Conservation (phyloP, 805 yeast genomes). For the Candida hispaniensis region DNA sequence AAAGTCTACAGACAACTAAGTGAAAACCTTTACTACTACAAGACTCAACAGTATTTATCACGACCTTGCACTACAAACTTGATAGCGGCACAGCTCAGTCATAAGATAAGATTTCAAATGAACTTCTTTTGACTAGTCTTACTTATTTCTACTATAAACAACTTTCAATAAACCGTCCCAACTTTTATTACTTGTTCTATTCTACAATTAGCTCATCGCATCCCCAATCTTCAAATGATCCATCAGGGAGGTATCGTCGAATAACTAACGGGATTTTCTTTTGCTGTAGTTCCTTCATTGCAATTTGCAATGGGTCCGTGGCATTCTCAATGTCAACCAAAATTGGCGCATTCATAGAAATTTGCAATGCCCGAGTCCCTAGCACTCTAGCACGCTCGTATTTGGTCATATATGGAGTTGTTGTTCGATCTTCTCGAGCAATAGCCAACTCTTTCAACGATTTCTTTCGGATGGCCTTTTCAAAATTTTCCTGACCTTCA, state of each 20-base stretch:
- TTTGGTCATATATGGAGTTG: conserved; percentile 98
- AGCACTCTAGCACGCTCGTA: conserved; percentile 95
- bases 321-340: conserved; percentile 97
- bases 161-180: conserved; percentile 1
- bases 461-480: conserved; percentile 39
- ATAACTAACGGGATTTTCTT: conserved; percentile 91
- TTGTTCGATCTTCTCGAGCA: conserved; percentile 76
- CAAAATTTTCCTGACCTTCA: conserved; percentile 36
- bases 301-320: conserved; percentile 95
- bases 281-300: conserved; percentile 92
- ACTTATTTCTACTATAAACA: neutral
- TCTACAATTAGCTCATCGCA: conserved; percentile 95
- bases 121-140: neutral
- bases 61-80: no score
- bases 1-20: no score
- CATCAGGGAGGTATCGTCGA: conserved; percentile 94
- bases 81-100: no score
- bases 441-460: conserved; percentile 74
- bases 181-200: conserved; percentile 34
- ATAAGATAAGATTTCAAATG: no score
- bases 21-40: no score
- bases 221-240: conserved; percentile 97
- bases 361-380: conserved; percentile 95
- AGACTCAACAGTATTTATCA: no score
- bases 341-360: conserved; percentile 97